Conservation (phyloP, 495 filamentous ascomycete genomes). For the Annulohypoxylon maeteangense region DNA sequence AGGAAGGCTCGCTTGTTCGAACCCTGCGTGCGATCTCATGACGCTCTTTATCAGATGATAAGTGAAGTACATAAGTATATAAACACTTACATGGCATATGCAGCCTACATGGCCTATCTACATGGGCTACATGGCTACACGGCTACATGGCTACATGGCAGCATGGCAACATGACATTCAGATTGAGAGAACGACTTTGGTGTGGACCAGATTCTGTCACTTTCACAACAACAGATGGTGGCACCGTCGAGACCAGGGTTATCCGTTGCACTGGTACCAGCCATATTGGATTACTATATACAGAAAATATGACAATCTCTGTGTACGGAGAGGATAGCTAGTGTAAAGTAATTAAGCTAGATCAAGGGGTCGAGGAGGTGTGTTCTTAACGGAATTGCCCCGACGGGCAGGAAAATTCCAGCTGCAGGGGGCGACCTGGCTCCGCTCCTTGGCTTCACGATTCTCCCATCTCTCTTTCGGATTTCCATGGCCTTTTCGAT, state of each 20-base stretch:
- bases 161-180: background rate
- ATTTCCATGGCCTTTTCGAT: slow-evolving; percentile 44
- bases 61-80: background rate
- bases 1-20: slow-evolving; percentile 2
- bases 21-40: slow-evolving; percentile 2
- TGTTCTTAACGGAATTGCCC: slow-evolving; percentile 48
- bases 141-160: background rate
- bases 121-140: background rate
- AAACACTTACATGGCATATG: background rate
- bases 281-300: slow-evolving; percentile 29
- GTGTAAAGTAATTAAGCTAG: slow-evolving; percentile 13
- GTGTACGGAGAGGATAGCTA: slow-evolving; percentile 30
- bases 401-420: slow-evolving; percentile 47
- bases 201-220: slow-evolving; percentile 31
- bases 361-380: slow-evolving; percentile 33
- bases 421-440: slow-evolving; percentile 48
- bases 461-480: slow-evolving; percentile 39
- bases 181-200: slow-evolving; percentile 3
- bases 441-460: slow-evolving; percentile 35
- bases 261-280: slow-evolving; percentile 38
- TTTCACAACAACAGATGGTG: slow-evolving; percentile 35
- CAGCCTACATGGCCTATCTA: background rate
- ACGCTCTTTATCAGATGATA: background rate
- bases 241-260: slow-evolving; percentile 36
- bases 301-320: slow-evolving; percentile 23